Base-by-base conservation (phyloP, 768 basidiomycete species). In the Rhizopogon salebrosus region DNA sequence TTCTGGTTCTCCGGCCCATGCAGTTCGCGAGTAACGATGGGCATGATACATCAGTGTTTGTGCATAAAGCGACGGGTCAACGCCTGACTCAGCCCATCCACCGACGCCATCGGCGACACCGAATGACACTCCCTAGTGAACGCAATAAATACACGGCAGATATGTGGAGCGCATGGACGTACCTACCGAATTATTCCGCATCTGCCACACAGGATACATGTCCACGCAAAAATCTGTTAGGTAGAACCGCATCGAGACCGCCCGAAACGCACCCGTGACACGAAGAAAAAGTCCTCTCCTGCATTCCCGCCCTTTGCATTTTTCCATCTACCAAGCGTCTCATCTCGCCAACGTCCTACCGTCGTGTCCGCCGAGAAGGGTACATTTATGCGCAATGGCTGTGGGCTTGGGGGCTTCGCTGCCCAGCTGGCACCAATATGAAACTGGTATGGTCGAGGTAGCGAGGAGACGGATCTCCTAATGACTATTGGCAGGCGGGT, bases 31-130 rank as follows among this genome's bases (percentile, higher is more conserved):
- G 64, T 85, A 88, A 41, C 81, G 78, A 64, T 87, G 81, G 2
- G 89, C 84, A 67, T 89, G 85, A 68, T 85, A 94, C 89, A 95
- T 93, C 48, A 98, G 73, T 0, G 90, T 82, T 70, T 97, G 94
- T 1, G 92, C 85, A 72, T 95, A 98, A 41, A 95, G 72, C 0
- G 92, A 85, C 1, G 92, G 92, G 69, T 97, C 92, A 49, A 91
- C 80, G 14, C 91, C 88, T 24, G 81, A 80, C 35, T 85, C 81
- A 43, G 82, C 79, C 95, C 95, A 98, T 18, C 94, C 93, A 2
- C 93, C 93, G 4, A 97, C 93, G 18, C 94, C 94, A 60, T 98
- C 94, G 36, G 93, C 90, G 4, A 97, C 81, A 35, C 91, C 92
- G 49, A 97, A 75, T 2, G 87, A 80, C 26, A 90, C 65, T 22